These are phyloP conservation scores for Sugiyamaella grinbergsii DNA, from an alignment of 1,139 yeast genomes.

Conservation along the genomic window DNA sequence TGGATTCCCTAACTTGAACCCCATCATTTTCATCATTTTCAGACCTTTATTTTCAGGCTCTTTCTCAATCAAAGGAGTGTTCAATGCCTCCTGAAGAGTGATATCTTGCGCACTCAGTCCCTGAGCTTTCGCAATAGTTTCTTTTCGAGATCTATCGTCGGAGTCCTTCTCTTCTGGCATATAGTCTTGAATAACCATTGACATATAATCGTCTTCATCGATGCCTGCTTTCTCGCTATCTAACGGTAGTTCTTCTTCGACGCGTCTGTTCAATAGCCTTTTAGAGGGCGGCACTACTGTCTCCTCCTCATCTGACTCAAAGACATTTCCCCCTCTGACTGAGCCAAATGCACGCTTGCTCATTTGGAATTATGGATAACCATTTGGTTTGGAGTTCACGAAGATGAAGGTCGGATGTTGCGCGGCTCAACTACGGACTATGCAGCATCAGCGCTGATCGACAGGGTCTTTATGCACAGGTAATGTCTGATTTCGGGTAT, in stretches of 20 bases:
- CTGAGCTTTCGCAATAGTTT: constrained; percentile 15
- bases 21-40: constrained; percentile 59
- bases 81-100: constrained; percentile 18
- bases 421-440: background rate
- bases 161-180: constrained; percentile 23
- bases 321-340: constrained; percentile 5
- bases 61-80: constrained; percentile 15
- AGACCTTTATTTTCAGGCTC: constrained; percentile 45
- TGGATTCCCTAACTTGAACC: constrained; percentile 51
- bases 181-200: constrained; percentile 32
- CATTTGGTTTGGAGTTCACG: background rate
- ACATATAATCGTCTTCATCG: constrained; percentile 39
- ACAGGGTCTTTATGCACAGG: background rate
- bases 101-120: constrained; percentile 15
- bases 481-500: background rate
- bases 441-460: background rate
- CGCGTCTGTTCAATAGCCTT: background rate
- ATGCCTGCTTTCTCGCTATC: constrained; percentile 24
- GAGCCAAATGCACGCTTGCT: constrained; percentile 1
- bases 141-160: constrained; percentile 12
- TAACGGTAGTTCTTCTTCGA: constrained; percentile 6
- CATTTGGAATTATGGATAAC: constrained; percentile 4
- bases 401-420: too few species aligned
- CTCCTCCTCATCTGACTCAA: constrained; percentile 3
- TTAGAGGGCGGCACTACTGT: background rate